A percentile compares a stretch with the other conserved stretches of the same genome.
These are phyloP conservation scores for Aspergillus pseudoviridinutans DNA, from an alignment of 2,329 filamentous ascomycete species.

Conservation along the genomic window DNA sequence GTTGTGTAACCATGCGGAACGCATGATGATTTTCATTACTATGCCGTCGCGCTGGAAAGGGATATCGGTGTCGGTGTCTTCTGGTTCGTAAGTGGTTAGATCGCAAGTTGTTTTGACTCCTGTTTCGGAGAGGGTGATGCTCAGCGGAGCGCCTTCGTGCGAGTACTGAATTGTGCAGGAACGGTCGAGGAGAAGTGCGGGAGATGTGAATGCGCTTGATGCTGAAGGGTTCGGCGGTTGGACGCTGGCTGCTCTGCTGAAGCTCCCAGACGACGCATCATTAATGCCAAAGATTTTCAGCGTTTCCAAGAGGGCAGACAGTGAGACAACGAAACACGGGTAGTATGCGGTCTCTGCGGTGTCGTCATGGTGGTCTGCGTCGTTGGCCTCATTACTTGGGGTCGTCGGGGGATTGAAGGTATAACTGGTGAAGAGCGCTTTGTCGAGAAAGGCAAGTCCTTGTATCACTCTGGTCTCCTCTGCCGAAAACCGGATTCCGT, in stretches of 20 bases:
- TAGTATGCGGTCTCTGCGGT: constrained; percentile 37
- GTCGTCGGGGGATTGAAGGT: constrained; percentile 54
- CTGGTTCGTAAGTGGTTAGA: constrained; percentile 79
- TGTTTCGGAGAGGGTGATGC: constrained; percentile 79
- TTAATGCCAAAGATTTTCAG: constrained; percentile 90
- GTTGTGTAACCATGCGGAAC: constrained; percentile 49
- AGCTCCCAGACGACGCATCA: constrained; percentile 45
- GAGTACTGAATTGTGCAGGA: constrained; percentile 80
- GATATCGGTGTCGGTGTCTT: constrained; percentile 57
- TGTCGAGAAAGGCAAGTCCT: constrained; percentile 82
- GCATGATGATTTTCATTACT: constrained; percentile 93
- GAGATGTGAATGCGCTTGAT: constrained; percentile 75
- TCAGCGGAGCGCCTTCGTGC: constrained; percentile 70
- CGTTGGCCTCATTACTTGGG: constrained; percentile 15
- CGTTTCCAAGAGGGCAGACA: constrained; percentile 84
- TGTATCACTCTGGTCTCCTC: constrained; percentile 90
- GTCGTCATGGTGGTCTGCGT: constrained; percentile 35
- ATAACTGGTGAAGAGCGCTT: constrained; percentile 82
- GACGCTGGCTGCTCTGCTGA: constrained; percentile 24
- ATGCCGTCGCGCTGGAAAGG: constrained; percentile 79
- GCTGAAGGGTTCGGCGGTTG: constrained; percentile 39
- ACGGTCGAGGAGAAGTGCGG: constrained; percentile 76
- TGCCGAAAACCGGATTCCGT: constrained; percentile 81
- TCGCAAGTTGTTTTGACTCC: constrained; percentile 87
- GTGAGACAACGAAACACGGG: constrained; percentile 79